Evolutionary conservation across 2,329 filamentous ascomycete species (phyloP).

Genomic region (Aureobasidium sp.): DNA sequence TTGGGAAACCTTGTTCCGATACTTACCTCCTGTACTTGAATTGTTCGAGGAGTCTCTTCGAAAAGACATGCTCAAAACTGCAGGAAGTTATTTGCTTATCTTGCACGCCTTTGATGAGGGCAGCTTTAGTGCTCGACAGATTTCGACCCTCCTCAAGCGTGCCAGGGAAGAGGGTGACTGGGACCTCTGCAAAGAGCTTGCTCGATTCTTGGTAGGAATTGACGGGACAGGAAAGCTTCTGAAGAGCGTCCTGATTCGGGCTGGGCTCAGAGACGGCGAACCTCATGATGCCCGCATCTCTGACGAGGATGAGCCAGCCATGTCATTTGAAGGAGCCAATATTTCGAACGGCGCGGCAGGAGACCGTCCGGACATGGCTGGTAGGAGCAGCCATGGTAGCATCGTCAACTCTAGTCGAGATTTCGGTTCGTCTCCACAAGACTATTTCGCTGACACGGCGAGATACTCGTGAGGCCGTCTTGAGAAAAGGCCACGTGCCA

Average conservation of each 20-base stretch:
- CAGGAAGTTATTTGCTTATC: conserved; percentile 91
- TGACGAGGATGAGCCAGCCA: neutral
- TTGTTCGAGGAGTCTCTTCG: conserved; percentile 89
- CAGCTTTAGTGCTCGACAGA: conserved; percentile 52
- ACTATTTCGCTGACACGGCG: conserved; percentile 4
- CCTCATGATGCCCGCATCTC: neutral
- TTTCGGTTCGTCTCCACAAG: neutral
- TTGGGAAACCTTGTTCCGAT: conserved; percentile 88
- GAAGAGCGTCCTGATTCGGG: conserved; percentile 54
- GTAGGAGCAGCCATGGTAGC: neutral
- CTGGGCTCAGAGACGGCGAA: conserved; percentile 17
- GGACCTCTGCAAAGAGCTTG: conserved; percentile 92
- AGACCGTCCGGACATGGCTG: neutral
- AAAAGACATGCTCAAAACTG: conserved; percentile 82
- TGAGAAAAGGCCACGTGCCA: neutral
- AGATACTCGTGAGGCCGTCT: conserved; percentile 4
- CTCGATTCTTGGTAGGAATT: conserved; percentile 87
- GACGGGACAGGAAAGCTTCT: conserved; percentile 80
- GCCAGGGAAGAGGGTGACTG: conserved; percentile 84
- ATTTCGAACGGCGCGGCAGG: neutral
- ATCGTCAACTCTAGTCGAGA: neutral
- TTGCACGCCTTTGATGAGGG: conserved; percentile 64
- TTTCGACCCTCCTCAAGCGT: conserved; percentile 69
- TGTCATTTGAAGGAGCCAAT: neutral
- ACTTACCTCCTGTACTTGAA: conserved; percentile 81